These are phyloP conservation scores for Pseudonectria buxi DNA, from an alignment of 2,329 filamentous ascomycete species.

Conservation along the genomic window DNA sequence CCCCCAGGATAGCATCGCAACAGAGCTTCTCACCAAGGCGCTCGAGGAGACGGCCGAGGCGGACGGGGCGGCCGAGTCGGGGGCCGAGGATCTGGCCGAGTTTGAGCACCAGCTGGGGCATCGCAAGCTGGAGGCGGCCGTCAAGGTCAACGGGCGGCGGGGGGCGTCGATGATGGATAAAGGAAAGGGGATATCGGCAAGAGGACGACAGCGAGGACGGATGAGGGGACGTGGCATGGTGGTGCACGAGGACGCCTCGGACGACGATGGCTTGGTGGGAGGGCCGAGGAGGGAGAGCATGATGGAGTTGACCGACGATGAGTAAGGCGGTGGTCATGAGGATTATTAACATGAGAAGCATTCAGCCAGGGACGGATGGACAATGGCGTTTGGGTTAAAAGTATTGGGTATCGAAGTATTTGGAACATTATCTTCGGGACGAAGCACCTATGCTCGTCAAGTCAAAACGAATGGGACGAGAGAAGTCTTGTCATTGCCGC, in stretches of 20 bases:
- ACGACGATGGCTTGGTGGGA: constrained; percentile 22
- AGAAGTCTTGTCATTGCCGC: too few relatives aligned
- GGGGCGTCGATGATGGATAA: constrained; percentile 29
- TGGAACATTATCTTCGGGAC: too few relatives aligned
- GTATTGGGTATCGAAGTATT: too few relatives aligned
- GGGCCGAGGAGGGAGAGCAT: constrained; percentile 36
- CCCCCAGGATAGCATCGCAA: constrained; percentile 75
- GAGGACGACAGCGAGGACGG: constrained; percentile 21
- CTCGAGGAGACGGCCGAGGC: constrained; percentile 52
- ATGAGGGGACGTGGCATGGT: constrained; percentile 24
- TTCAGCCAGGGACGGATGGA: too few relatives aligned
- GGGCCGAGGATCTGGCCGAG: constrained; percentile 38
- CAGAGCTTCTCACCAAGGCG: constrained; percentile 68
- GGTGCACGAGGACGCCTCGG: constrained; percentile 27
- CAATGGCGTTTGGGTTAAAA: too few relatives aligned
- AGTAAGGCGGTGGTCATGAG: constrained; percentile 18
- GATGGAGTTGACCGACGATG: constrained; percentile 53
- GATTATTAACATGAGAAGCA: neutral
- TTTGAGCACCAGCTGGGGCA: constrained; percentile 48
- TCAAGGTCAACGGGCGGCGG: constrained; percentile 27
- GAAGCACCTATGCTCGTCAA: too few relatives aligned
- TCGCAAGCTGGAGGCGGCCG: constrained; percentile 38
- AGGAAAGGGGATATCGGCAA: constrained; percentile 33
- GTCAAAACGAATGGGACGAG: too few relatives aligned
- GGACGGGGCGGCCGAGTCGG: constrained; percentile 39